phyloP scores from a whole-genome alignment of 225 moss, liverwort and hornwort species.

The Physcomitrellopsis africana region DNA sequence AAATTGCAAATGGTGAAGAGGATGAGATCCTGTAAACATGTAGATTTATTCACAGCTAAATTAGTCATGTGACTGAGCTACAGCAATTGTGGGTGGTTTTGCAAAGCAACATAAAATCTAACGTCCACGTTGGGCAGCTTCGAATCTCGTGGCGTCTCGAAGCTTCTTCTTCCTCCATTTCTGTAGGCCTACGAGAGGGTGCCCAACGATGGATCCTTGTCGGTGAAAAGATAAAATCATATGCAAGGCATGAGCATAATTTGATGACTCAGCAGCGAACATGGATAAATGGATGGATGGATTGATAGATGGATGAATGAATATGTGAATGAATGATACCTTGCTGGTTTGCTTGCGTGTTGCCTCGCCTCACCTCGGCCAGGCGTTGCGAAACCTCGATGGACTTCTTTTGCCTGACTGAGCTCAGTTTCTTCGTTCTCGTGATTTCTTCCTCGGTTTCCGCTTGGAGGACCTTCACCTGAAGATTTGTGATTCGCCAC shows the following conservation, averaged over 20 bases:
- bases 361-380: constrained; percentile 43
- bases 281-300: too few relatives aligned
- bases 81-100: too few relatives aligned
- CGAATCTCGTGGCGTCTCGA: constrained; percentile 28
- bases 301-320: too few relatives aligned
- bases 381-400: constrained; percentile 48
- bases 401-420: constrained; percentile 58
- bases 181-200: constrained; percentile 40
- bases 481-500: not conserved
- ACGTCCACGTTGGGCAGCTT: not conserved
- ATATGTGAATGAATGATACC: constrained; percentile 15
- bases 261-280: constrained; percentile 17
- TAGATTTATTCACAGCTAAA: too few relatives aligned
- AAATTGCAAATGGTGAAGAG: too few relatives aligned
- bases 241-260: not conserved
- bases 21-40: too few relatives aligned
- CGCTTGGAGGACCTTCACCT: constrained; percentile 65
- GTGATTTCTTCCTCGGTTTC: constrained; percentile 57
- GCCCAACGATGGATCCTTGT: not conserved
- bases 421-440: constrained; percentile 43
- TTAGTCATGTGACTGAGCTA: too few relatives aligned
- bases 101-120: too few relatives aligned
- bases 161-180: constrained; percentile 72
- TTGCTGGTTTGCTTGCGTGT: constrained; percentile 39
- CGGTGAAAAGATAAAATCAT: not conserved